phyloP scores from a whole-genome alignment of 202 grass and related monocot genomes.

The Miscanthus sacchariflorus region DNA sequence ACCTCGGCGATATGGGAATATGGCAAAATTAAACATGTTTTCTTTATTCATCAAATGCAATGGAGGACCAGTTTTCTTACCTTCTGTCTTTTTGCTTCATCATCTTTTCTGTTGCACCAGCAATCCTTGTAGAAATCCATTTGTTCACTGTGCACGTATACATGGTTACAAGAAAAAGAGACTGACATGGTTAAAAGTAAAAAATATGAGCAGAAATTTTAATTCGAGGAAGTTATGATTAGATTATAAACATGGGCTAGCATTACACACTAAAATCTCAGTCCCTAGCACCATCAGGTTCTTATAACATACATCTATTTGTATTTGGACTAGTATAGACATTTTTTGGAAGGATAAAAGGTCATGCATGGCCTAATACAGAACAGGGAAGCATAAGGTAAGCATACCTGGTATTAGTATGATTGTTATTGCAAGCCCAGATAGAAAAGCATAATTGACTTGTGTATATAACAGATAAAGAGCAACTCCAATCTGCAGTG shows the following conservation, averaged over 20 bases:
- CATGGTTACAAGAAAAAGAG: conserved; percentile 25
- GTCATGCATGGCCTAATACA: neutral
- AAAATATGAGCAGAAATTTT: conserved; percentile 24
- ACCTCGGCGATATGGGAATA: neutral
- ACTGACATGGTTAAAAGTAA: conserved; percentile 34
- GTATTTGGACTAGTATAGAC: conserved; percentile 2
- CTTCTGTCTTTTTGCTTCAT: conserved; percentile 98
- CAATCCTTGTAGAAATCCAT: conserved; percentile 93
- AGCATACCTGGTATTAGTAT: conserved; percentile 92
- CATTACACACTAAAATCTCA: conserved; percentile 1
- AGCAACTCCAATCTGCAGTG: conserved; percentile 94
- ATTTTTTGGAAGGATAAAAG: neutral
- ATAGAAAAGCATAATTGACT: conserved; percentile 97
- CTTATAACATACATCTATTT: conserved; percentile 12
- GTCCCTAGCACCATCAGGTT: neutral
- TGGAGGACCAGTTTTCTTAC: conserved; percentile 46
- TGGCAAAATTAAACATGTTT: conserved; percentile 12
- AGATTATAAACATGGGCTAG: conserved; percentile 1
- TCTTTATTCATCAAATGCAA: neutral
- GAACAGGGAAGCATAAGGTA: conserved; percentile 14
- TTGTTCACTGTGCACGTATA: conserved; percentile 79
- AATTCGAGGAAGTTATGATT: conserved; percentile 1
- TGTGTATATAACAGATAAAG: conserved; percentile 95
- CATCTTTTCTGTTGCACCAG: conserved; percentile 87
- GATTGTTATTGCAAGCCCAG: conserved; percentile 89